Evolutionary conservation across 2,329 filamentous ascomycete genomes (phyloP).

Genomic region (Stemphylium beticola): DNA sequence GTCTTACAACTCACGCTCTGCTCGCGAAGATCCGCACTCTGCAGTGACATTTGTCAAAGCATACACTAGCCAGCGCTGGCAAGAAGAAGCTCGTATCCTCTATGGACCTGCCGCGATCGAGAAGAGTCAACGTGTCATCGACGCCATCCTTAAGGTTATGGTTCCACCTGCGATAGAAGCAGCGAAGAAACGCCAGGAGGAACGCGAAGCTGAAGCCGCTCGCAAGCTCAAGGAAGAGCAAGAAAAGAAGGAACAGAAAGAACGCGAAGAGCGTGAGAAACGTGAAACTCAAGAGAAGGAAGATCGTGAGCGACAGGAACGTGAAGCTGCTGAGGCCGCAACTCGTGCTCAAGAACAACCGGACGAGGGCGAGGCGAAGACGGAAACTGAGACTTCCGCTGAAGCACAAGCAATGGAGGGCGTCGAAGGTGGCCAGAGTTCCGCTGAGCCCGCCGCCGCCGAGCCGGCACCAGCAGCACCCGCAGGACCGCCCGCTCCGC

Average conservation of each 20-base stretch:
- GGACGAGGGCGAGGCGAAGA: slow-evolving; percentile 26
- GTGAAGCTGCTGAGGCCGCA: slow-evolving; percentile 50
- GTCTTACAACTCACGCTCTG: slow-evolving; percentile 41
- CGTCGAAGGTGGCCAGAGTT: slow-evolving; percentile 61
- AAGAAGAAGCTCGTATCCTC: slow-evolving; percentile 86
- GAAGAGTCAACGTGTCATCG: slow-evolving; percentile 70
- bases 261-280: slow-evolving; percentile 65
- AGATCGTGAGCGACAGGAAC: slow-evolving; percentile 49
- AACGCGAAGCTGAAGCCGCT: slow-evolving; percentile 76
- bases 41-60: slow-evolving; percentile 77
- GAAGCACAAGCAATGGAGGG: slow-evolving; percentile 74
- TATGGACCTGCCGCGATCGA: slow-evolving; percentile 75
- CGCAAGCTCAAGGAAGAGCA: slow-evolving; percentile 67
- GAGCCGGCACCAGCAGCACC: slow-evolving; percentile 33
- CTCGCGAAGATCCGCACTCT: slow-evolving; percentile 68
- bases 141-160: slow-evolving; percentile 72
- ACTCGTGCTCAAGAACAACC: slow-evolving; percentile 41
- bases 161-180: slow-evolving; percentile 84
- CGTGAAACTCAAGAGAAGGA: slow-evolving; percentile 59
- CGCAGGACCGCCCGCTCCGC: slow-evolving; percentile 50
- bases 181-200: slow-evolving; percentile 73
- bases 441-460: slow-evolving; percentile 22
- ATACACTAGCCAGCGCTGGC: slow-evolving; percentile 78
- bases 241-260: slow-evolving; percentile 66
- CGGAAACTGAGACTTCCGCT: slow-evolving; percentile 48